These are phyloP conservation scores for Nematocida minor DNA, from an alignment of 371 early-diverging fungal species.

Conservation along the genomic window DNA sequence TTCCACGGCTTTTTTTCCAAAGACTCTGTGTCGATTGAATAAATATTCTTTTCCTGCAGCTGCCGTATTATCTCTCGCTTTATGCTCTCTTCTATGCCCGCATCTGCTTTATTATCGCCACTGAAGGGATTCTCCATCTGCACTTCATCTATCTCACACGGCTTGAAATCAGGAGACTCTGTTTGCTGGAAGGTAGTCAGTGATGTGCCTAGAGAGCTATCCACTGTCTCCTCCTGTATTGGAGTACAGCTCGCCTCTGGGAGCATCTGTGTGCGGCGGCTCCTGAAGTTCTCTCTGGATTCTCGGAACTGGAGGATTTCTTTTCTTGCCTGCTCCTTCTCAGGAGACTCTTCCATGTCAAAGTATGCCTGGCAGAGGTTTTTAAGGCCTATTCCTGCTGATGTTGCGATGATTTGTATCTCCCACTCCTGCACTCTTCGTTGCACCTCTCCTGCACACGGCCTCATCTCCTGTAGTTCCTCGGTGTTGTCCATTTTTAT, in stretches of 20 bases:
- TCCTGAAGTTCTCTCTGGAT: too few species aligned
- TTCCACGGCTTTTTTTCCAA: background rate
- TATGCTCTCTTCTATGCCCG: background rate
- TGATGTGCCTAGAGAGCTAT: too few species aligned
- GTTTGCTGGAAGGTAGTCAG: too few species aligned
- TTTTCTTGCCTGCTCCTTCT: constrained; percentile 15
- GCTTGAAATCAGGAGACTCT: too few species aligned
- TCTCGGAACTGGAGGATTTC: background rate
- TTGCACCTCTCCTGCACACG: constrained; percentile 15
- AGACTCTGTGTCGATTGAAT: background rate
- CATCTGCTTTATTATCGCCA: too few species aligned
- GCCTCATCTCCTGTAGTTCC: background rate
- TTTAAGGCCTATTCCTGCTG: background rate
- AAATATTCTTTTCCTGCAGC: background rate
- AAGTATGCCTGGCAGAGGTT: constrained; percentile 3
- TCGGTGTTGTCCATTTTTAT: background rate
- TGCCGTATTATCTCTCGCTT: background rate
- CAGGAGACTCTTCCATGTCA: background rate
- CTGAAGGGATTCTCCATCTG: too few species aligned
- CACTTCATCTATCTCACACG: too few species aligned
- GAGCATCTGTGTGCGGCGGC: too few species aligned
- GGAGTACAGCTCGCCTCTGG: background rate
- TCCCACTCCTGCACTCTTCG: constrained; percentile 40
- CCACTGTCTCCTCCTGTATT: background rate
- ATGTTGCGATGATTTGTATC: constrained; percentile 13